These are phyloP conservation scores for Diospyros kaki DNA, from an alignment of 148 eudicot species.

Conservation along the genomic window DNA sequence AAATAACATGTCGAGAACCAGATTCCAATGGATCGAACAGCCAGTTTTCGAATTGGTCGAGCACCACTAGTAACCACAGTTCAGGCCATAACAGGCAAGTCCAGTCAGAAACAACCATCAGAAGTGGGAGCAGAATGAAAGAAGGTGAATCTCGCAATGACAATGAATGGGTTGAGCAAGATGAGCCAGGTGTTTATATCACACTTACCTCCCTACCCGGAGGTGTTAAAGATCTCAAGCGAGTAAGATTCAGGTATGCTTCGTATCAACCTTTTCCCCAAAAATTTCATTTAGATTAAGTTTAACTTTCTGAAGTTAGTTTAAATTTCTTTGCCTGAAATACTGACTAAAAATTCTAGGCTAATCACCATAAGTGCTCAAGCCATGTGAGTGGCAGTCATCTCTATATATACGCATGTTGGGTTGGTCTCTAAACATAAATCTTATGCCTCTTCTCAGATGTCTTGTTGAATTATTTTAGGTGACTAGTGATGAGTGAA, in stretches of 20 bases:
- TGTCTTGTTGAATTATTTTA: not conserved
- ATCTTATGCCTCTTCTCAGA: too few relatives aligned
- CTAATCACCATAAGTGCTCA: not conserved
- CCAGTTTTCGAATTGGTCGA: slow-evolving; percentile 55
- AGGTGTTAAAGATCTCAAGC: slow-evolving; percentile 84
- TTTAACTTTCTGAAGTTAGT: not conserved
- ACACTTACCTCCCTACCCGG: slow-evolving; percentile 88
- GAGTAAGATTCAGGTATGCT: slow-evolving; percentile 92
- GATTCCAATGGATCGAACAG: slow-evolving; percentile 55
- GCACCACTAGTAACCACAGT: slow-evolving; percentile 49
- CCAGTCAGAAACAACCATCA: slow-evolving; percentile 47
- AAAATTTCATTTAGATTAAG: not conserved
- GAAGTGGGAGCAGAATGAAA: slow-evolving; percentile 56
- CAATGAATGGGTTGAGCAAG: slow-evolving; percentile 95
- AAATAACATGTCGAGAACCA: slow-evolving; percentile 36
- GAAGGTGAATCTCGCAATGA: slow-evolving; percentile 66
- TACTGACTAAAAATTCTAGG: not conserved
- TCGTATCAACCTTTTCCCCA: slow-evolving; percentile 7
- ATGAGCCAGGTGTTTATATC: slow-evolving; percentile 94
- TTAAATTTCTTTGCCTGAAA: slow-evolving; percentile 1
- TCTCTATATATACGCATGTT: not conserved
- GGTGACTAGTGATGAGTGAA: not conserved
- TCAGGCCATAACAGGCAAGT: slow-evolving; percentile 49
- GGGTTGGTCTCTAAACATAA: not conserved
- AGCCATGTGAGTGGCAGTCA: not conserved